Evolutionary conservation across 2,329 filamentous ascomycete species (phyloP).

Genomic region (Bertia moriformis): DNA sequence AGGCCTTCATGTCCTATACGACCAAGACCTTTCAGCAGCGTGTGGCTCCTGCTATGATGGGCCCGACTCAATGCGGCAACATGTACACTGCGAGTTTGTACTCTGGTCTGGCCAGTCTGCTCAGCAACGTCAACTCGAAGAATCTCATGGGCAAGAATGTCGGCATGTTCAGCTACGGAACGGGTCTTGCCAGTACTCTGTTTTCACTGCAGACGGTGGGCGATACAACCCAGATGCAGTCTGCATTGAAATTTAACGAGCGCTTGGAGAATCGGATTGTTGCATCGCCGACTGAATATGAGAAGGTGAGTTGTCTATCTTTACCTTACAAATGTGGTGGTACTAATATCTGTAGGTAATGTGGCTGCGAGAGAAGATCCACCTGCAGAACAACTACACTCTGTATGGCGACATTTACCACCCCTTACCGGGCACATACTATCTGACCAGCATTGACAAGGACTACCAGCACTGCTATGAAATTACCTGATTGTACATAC

Average conservation of each 20-base stretch:
- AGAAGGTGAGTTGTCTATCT: neutral
- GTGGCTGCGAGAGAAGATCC: constrained; percentile 36
- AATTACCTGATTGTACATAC: too few species aligned
- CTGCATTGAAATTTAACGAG: neutral
- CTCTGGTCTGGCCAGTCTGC: constrained; percentile 28
- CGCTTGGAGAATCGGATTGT: neutral
- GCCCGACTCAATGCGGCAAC: constrained; percentile 36
- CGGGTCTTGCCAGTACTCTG: constrained; percentile 31
- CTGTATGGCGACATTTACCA: constrained; percentile 27
- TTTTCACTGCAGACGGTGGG: constrained; percentile 24
- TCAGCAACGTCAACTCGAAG: constrained; percentile 26
- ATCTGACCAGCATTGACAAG: constrained; percentile 34
- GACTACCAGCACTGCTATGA: constrained; percentile 39
- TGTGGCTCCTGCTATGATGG: constrained; percentile 30
- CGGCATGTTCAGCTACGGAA: constrained; percentile 34
- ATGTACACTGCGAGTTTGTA: constrained; percentile 39
- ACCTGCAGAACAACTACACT: constrained; percentile 34
- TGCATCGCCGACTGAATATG: neutral
- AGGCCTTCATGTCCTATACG: constrained; percentile 32
- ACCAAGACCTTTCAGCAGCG: constrained; percentile 34
- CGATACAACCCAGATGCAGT: neutral
- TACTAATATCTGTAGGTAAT: constrained; percentile 16
- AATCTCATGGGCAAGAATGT: constrained; percentile 31
- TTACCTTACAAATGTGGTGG: neutral
- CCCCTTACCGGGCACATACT: constrained; percentile 30